Evolutionary conservation across 257 asterid genomes (phyloP).

Genomic region (Solanum habrochaites): DNA sequence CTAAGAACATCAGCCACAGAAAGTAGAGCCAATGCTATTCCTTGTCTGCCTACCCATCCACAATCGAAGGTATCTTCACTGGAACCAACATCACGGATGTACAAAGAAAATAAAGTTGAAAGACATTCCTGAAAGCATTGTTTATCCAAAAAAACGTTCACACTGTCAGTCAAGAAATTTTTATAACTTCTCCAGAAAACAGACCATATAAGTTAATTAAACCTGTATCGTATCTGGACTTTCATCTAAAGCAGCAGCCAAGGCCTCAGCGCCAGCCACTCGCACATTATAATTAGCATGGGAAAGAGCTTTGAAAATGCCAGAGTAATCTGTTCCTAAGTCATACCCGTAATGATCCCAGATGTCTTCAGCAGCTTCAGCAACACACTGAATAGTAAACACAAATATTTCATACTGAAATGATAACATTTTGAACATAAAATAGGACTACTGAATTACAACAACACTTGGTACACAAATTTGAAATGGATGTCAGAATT

Average conservation of each 20-base stretch:
- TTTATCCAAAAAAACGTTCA: constrained; percentile 3
- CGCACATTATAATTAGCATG: constrained; percentile 78
- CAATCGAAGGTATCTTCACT: constrained; percentile 45
- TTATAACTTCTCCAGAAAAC: background rate
- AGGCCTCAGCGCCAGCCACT: constrained; percentile 94
- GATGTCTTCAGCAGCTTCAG: constrained; percentile 82
- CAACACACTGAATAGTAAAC: constrained; percentile 48
- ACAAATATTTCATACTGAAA: background rate
- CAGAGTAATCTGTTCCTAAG: constrained; percentile 87
- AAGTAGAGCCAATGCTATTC: constrained; percentile 77
- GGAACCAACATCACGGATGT: constrained; percentile 68
- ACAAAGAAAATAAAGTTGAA: constrained; percentile 71
- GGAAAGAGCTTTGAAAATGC: constrained; percentile 72
- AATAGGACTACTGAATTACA: background rate
- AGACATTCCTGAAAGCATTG: constrained; percentile 64
- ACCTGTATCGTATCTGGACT: constrained; percentile 93
- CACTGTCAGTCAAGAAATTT: background rate
- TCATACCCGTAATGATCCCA: constrained; percentile 89
- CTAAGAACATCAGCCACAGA: constrained; percentile 88
- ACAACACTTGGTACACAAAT: background rate
- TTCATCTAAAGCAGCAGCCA: constrained; percentile 98
- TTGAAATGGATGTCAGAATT: background rate
- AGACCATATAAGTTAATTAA: background rate
- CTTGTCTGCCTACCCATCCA: constrained; percentile 97
- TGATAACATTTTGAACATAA: background rate